phyloP scores from a whole-genome alignment of 345 rosid species.

The Arabidopsis suecica region DNA sequence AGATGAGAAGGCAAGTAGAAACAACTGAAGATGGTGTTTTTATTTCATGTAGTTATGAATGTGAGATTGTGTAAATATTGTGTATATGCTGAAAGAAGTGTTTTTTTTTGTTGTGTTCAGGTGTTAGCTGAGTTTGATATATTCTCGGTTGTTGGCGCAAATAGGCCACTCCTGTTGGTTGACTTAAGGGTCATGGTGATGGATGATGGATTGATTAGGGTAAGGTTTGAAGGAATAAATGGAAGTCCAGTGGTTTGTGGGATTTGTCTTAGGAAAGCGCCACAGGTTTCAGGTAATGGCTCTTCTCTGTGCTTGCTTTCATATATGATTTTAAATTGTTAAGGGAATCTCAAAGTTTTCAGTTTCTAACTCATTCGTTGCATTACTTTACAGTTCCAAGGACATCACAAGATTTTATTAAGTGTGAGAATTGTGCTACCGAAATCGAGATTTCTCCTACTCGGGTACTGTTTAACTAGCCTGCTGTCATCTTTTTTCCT shows the following conservation, averaged over 20 bases:
- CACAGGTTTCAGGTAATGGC: constrained; percentile 56
- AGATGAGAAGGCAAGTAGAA: constrained; percentile 78
- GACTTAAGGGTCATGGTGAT: constrained; percentile 67
- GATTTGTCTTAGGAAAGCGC: constrained; percentile 80
- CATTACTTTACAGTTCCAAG: constrained; percentile 52
- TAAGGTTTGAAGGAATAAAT: constrained; percentile 74
- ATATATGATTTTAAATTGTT: background rate
- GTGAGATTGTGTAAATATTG: background rate
- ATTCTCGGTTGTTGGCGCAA: constrained; percentile 81
- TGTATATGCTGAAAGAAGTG: constrained; percentile 23
- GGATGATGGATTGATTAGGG: constrained; percentile 63
- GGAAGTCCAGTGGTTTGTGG: constrained; percentile 87
- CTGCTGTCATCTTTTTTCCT: constrained; percentile 21
- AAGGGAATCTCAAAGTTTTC: background rate
- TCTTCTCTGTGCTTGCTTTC: constrained; percentile 26
- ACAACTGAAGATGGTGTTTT: background rate
- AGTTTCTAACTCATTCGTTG: constrained; percentile 23
- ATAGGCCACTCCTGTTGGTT: constrained; percentile 77
- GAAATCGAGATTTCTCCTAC: constrained; percentile 75
- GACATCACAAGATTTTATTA: constrained; percentile 61
- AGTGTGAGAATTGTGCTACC: constrained; percentile 70
- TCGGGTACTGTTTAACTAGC: constrained; percentile 57
- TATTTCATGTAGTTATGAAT: background rate
- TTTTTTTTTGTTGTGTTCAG: constrained; percentile 53
- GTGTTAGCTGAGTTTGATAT: constrained; percentile 84